Conservation (phyloP, 2,329 filamentous ascomycete genomes). For the Coniochaeta sp. region DNA sequence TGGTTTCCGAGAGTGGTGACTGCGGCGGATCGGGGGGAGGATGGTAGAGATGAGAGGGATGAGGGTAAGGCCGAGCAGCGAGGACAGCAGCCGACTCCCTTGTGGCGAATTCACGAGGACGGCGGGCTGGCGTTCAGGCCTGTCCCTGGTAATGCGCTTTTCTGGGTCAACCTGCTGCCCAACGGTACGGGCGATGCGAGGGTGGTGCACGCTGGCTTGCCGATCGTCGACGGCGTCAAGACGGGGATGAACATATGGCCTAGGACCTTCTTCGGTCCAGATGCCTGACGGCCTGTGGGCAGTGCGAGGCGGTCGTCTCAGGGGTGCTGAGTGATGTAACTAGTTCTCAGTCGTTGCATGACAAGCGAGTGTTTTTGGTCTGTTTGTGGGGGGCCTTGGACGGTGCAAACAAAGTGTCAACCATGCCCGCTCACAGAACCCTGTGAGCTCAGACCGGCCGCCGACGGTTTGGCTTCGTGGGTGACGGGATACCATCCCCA, state of each 20-base stretch:
- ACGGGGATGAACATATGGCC: slow-evolving; percentile 37
- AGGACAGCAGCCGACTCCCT: slow-evolving; percentile 11
- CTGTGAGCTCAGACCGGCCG: background rate
- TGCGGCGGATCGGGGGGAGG: background rate
- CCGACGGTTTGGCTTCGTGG: background rate
- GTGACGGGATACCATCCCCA: background rate
- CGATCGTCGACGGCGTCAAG: slow-evolving; percentile 28
- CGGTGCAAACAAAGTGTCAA: background rate
- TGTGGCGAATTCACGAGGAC: slow-evolving; percentile 26
- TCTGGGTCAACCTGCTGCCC: slow-evolving; percentile 32
- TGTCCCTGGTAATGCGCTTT: slow-evolving; percentile 29
- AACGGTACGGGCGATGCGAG: slow-evolving; percentile 30
- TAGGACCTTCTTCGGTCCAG: slow-evolving; percentile 16
- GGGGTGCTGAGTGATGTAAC: background rate
- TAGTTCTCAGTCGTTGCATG: background rate
- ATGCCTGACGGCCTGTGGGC: slow-evolving; percentile 9
- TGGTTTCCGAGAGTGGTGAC: slow-evolving; percentile 25
- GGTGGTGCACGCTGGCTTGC: slow-evolving; percentile 31
- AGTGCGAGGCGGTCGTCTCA: background rate
- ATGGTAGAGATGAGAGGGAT: slow-evolving; percentile 4
- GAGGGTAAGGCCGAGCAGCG: background rate
- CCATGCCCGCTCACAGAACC: background rate
- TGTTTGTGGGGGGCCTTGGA: background rate
- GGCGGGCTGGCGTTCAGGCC: slow-evolving; percentile 29
- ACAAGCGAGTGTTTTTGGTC: background rate